Evolutionary conservation across 371 early-diverging fungal genomes (phyloP).

Genomic region (Coemansia sp.): DNA sequence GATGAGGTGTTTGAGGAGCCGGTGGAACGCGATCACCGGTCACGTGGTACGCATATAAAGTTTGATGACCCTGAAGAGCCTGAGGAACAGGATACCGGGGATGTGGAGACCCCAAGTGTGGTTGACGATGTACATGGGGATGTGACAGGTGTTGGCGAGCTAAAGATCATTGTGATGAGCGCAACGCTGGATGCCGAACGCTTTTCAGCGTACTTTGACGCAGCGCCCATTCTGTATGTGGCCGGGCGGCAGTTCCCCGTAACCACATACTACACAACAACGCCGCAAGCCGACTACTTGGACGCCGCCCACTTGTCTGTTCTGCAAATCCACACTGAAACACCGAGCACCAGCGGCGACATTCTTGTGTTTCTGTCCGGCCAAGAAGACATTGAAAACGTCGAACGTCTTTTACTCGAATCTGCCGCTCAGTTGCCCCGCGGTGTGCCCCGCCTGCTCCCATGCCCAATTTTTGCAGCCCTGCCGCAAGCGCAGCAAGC

Average conservation of each 20-base stretch:
- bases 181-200: slow-evolving; percentile 94
- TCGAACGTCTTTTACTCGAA: slow-evolving; percentile 77
- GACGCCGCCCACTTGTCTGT: slow-evolving; percentile 84
- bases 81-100: background rate
- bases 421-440: slow-evolving; percentile 34
- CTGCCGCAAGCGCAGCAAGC: slow-evolving; percentile 67
- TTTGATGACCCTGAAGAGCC: slow-evolving; percentile 12
- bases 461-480: slow-evolving; percentile 76
- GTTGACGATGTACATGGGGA: slow-evolving; percentile 32
- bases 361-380: slow-evolving; percentile 92
- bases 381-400: slow-evolving; percentile 89
- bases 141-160: slow-evolving; percentile 48
- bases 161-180: slow-evolving; percentile 95
- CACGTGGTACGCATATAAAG: slow-evolving; percentile 23
- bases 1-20: slow-evolving; percentile 21
- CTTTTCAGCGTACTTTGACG: slow-evolving; percentile 85
- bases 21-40: slow-evolving; percentile 17
- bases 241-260: slow-evolving; percentile 90
- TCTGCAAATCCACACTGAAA: slow-evolving; percentile 87
- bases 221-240: slow-evolving; percentile 75
- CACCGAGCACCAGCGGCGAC: slow-evolving; percentile 69
- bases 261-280: slow-evolving; percentile 70
- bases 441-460: slow-evolving; percentile 51
- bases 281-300: slow-evolving; percentile 85
- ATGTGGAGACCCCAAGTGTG: background rate